phyloP scores from a whole-genome alignment of 2,329 filamentous ascomycete genomes.

The Diplocarpon mali region DNA sequence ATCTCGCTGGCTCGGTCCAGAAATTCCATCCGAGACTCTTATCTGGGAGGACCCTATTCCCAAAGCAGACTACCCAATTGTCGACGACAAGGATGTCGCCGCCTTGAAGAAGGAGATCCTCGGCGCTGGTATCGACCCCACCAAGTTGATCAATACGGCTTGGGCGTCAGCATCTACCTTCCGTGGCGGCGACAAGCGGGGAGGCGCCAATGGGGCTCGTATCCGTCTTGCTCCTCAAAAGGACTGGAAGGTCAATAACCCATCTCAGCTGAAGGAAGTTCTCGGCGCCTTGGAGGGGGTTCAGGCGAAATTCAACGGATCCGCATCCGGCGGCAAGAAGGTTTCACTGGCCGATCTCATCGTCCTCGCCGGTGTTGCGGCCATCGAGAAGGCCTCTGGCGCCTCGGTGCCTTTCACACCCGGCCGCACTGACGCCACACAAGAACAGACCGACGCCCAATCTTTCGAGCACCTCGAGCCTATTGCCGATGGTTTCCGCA shows the following conservation, averaged over 20 bases:
- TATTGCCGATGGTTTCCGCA: constrained; percentile 65
- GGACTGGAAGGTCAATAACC: constrained; percentile 67
- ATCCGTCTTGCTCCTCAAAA: constrained; percentile 64
- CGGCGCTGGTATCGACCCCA: constrained; percentile 44
- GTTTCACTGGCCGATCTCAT: constrained; percentile 72
- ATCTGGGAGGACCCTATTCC: constrained; percentile 69
- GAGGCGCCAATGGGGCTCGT: constrained; percentile 69
- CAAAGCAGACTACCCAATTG: constrained; percentile 40
- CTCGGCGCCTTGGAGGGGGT: constrained; percentile 50
- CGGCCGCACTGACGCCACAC: constrained; percentile 59
- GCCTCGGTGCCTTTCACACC: constrained; percentile 59
- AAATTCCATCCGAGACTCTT: constrained; percentile 58
- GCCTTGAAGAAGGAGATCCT: constrained; percentile 59
- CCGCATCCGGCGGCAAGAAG: constrained; percentile 45
- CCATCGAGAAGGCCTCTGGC: constrained; percentile 60
- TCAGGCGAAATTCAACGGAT: constrained; percentile 53
- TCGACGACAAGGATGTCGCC: constrained; percentile 53
- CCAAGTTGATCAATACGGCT: constrained; percentile 53
- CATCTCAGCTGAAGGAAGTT: constrained; percentile 50
- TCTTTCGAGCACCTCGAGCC: constrained; percentile 59
- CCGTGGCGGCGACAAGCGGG: constrained; percentile 69
- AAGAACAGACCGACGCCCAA: constrained; percentile 59
- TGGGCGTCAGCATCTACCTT: constrained; percentile 64
- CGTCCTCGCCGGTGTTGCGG: constrained; percentile 60
- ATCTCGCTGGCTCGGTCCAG: constrained; percentile 61